A percentile compares a stretch with the other conserved stretches of the same genome.
These are phyloP conservation scores for Aspergillus amoenus DNA, from an alignment of 2,329 filamentous ascomycete genomes.

Conservation along the genomic window DNA sequence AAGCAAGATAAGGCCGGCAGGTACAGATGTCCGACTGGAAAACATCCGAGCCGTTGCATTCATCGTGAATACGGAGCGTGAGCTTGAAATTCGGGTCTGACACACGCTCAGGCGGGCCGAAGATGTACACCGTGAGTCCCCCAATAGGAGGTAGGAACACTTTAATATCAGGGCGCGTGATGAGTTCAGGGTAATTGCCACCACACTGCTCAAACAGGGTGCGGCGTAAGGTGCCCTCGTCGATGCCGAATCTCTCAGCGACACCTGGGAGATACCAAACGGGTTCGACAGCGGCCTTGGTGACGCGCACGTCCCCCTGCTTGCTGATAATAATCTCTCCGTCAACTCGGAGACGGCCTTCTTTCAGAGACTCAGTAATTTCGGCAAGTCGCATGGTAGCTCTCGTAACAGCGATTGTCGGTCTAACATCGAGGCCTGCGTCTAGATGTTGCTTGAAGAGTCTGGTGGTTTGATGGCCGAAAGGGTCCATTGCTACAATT, in stretches of 20 bases:
- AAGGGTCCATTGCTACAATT: constrained; percentile 97
- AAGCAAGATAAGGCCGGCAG: constrained; percentile 87
- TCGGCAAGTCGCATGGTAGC: constrained; percentile 96
- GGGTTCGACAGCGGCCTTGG: constrained; percentile 95
- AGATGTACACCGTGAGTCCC: constrained; percentile 93
- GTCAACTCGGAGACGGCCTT: constrained; percentile 73
- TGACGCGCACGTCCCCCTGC: constrained; percentile 85
- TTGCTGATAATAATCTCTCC: constrained; percentile 87
- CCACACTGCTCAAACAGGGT: constrained; percentile 94
- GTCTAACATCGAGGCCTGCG: constrained; percentile 71
- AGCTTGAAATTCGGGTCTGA: constrained; percentile 78
- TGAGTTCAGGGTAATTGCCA: constrained; percentile 93
- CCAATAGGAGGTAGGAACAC: constrained; percentile 94
- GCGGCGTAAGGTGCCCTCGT: constrained; percentile 84
- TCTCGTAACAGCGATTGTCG: constrained; percentile 87
- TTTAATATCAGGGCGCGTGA: constrained; percentile 92
- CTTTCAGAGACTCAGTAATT: constrained; percentile 80
- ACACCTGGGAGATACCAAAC: constrained; percentile 87
- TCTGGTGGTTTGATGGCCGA: constrained; percentile 82
- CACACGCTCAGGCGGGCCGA: constrained; percentile 92
- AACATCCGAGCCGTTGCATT: constrained; percentile 95
- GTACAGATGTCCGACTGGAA: constrained; percentile 98
- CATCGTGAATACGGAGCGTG: constrained; percentile 80
- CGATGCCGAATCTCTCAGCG: constrained; percentile 87
- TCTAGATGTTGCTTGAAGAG: constrained; percentile 75